These are phyloP conservation scores for Whalleya microplaca DNA, from an alignment of 2,329 filamentous ascomycete species.

Conservation along the genomic window DNA sequence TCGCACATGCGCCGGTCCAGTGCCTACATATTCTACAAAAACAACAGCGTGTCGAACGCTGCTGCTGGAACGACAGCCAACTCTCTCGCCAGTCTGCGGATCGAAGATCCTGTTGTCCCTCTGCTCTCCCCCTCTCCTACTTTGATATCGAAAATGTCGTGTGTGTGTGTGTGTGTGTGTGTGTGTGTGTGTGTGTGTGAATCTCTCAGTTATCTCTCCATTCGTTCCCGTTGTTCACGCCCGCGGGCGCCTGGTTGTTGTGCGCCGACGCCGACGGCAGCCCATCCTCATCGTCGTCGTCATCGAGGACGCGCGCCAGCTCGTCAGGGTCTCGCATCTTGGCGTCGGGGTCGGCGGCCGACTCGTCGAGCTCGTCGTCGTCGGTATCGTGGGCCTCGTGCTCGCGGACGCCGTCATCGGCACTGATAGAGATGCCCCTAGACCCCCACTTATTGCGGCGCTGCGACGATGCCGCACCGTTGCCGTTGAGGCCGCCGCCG, in stretches of 20 bases:
- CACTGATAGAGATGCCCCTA: conserved; percentile 68
- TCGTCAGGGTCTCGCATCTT: conserved; percentile 71
- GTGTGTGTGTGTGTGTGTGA: too few relatives aligned
- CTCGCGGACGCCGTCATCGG: conserved; percentile 63
- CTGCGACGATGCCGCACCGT: conserved; percentile 28
- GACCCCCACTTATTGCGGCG: conserved; percentile 63
- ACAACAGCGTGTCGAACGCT: too few relatives aligned
- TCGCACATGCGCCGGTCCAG: too few relatives aligned
- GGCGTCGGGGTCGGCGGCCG: conserved; percentile 61
- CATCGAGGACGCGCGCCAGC: conserved; percentile 61
- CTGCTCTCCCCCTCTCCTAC: background rate
- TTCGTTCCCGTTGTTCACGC: conserved; percentile 35
- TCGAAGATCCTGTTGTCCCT: background rate
- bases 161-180: background rate
- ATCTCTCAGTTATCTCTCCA: conserved; percentile 31
- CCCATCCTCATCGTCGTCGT: conserved; percentile 54
- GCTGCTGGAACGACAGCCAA: background rate
- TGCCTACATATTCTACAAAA: too few relatives aligned
- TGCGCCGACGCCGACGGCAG: conserved; percentile 24
- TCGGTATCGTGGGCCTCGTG: conserved; percentile 43
- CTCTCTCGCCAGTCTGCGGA: background rate
- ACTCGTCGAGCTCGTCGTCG: conserved; percentile 48
- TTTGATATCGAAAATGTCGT: background rate
- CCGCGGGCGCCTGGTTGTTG: conserved; percentile 21
- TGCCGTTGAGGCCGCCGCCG: conserved; percentile 28